A percentile compares a stretch with the other conserved stretches of the same genome.
These are phyloP conservation scores for Emydomyces testavorans DNA, from an alignment of 2,329 filamentous ascomycete species.

Conservation along the genomic window DNA sequence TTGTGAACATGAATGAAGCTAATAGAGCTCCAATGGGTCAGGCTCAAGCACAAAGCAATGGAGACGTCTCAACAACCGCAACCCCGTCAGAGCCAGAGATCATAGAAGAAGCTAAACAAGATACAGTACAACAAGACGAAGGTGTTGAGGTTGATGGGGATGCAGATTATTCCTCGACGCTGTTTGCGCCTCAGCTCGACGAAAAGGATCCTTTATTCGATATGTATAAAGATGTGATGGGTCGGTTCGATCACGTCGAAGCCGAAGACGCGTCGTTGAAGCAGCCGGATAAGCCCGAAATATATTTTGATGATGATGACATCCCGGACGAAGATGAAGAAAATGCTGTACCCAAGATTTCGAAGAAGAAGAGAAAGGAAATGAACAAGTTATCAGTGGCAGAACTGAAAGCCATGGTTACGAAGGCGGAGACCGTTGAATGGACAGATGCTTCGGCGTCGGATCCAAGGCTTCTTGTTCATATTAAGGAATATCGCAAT, in stretches of 20 bases:
- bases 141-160: constrained; percentile 34
- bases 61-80: constrained; percentile 2
- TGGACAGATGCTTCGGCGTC: constrained; percentile 92
- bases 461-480: constrained; percentile 77
- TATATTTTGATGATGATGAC: constrained; percentile 72
- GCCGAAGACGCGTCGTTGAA: constrained; percentile 53
- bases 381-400: constrained; percentile 87
- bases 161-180: constrained; percentile 13
- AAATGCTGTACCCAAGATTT: constrained; percentile 56
- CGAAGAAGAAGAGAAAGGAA: constrained; percentile 90
- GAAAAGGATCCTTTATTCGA: constrained; percentile 67
- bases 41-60: constrained; percentile 10
- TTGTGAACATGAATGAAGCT: background rate
- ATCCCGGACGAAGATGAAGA: constrained; percentile 66
- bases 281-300: constrained; percentile 67
- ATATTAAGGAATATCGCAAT: constrained; percentile 91
- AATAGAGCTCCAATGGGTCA: background rate
- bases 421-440: constrained; percentile 86
- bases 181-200: constrained; percentile 38
- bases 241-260: constrained; percentile 58
- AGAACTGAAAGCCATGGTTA: constrained; percentile 83
- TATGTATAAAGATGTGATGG: constrained; percentile 72
- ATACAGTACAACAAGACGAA: background rate
- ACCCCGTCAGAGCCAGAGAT: constrained; percentile 8
- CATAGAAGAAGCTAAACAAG: background rate